phyloP scores from a whole-genome alignment of 768 basidiomycete genomes.

The Tylopilus vinaceipallidus region DNA sequence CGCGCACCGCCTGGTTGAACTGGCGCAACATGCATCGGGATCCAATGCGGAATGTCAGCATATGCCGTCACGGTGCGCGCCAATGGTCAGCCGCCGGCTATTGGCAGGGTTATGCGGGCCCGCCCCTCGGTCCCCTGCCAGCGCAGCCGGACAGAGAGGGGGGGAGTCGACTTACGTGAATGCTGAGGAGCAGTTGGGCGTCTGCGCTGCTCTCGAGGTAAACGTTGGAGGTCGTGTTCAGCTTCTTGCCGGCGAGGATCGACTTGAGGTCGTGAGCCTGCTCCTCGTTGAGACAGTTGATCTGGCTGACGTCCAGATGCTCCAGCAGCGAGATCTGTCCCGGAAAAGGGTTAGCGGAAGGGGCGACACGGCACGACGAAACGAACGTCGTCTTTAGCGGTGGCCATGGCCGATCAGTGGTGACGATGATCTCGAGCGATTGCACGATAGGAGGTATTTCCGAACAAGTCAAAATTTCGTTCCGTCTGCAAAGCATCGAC shows the following conservation, averaged over 20 bases:
- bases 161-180: slow-evolving; percentile 46
- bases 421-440: neutral
- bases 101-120: neutral
- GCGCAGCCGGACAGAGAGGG: too few species aligned
- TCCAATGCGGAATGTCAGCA: too few species aligned
- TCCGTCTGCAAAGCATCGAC: slow-evolving; percentile 13
- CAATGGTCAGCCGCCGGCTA: too few species aligned
- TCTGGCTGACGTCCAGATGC: slow-evolving; percentile 55
- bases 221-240: slow-evolving; percentile 40
- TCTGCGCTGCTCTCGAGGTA: slow-evolving; percentile 70
- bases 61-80: neutral
- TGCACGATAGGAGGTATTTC: slow-evolving; percentile 16
- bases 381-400: slow-evolving; percentile 32
- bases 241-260: slow-evolving; percentile 43
- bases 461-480: neutral
- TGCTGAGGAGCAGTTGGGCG: slow-evolving; percentile 66
- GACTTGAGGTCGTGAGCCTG: slow-evolving; percentile 47
- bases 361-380: neutral
- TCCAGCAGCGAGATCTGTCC: slow-evolving; percentile 53
- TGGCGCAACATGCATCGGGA: neutral
- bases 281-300: slow-evolving; percentile 71
- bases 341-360: slow-evolving; percentile 5
- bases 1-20: slow-evolving; percentile 70
- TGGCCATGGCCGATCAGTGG: slow-evolving; percentile 20
- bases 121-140: too few species aligned